Conservation (phyloP, 2,329 filamentous ascomycete species). For the Nothophoma quercina region DNA sequence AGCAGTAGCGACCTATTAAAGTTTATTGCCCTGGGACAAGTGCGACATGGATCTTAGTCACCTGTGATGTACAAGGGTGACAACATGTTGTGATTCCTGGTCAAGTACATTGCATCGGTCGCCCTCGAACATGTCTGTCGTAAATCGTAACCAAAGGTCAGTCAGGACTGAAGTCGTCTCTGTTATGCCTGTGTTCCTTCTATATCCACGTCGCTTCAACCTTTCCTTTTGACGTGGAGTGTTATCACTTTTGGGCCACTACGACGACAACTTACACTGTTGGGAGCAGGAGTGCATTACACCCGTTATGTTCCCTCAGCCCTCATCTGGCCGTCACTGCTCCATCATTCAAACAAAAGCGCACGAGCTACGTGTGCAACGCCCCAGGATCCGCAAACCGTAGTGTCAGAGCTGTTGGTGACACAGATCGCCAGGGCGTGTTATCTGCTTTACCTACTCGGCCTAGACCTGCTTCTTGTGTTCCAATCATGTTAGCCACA, state of each 20-base stretch:
- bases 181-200: neutral
- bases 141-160: neutral
- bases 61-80: neutral
- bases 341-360: neutral
- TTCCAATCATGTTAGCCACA: neutral
- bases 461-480: neutral
- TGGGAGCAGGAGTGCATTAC: too few relatives aligned
- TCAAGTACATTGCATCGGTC: neutral
- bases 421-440: neutral
- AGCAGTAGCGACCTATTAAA: neutral
- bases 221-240: too few relatives aligned
- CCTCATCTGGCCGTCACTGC: neutral
- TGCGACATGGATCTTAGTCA: neutral
- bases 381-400: neutral
- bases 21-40: neutral
- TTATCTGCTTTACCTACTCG: neutral
- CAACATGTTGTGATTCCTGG: neutral
- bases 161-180: neutral
- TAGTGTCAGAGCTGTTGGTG: neutral
- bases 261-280: too few relatives aligned
- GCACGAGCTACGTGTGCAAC: slow-evolving; percentile 1
- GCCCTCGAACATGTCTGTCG: neutral
- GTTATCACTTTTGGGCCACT: too few relatives aligned
- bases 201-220: too few relatives aligned
- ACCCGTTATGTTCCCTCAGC: neutral